A percentile compares a stretch with the other conserved stretches of the same genome.
phyloP scores from a whole-genome alignment of 805 yeast species.

The Wickerhamomyces alni region DNA sequence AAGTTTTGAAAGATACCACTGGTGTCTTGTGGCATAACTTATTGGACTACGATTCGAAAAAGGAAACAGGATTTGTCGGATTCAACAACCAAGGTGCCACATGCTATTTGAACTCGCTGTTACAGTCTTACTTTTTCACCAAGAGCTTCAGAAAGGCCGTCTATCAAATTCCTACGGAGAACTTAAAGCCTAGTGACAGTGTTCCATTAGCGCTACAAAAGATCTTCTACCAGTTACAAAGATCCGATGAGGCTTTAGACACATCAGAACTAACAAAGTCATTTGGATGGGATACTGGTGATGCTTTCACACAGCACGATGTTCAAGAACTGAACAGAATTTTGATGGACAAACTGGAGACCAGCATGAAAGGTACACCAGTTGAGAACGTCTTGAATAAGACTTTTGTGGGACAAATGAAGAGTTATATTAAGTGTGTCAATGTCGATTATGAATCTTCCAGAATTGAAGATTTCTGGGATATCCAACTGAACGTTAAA shows the following conservation, averaged over 20 bases:
- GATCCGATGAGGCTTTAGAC: constrained; percentile 70
- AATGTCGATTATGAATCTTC: constrained; percentile 91
- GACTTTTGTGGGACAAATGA: constrained; percentile 95
- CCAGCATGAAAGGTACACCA: constrained; percentile 82
- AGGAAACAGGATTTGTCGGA: constrained; percentile 87
- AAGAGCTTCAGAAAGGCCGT: constrained; percentile 77
- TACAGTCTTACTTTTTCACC: constrained; percentile 57
- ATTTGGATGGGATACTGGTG: constrained; percentile 96
- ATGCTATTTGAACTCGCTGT: constrained; percentile 54
- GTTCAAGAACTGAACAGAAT: constrained; percentile 95
- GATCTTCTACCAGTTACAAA: constrained; percentile 73
- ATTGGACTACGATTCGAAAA: constrained; percentile 76
- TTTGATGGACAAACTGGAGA: constrained; percentile 88
- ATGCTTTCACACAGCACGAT: constrained; percentile 96
- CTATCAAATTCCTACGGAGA: constrained; percentile 80
- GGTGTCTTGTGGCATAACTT: constrained; percentile 94
- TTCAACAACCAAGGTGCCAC: constrained; percentile 97
- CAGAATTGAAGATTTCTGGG: constrained; percentile 95
- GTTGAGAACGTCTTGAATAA: constrained; percentile 73
- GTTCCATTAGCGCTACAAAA: constrained; percentile 86
- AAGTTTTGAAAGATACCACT: constrained; percentile 80
- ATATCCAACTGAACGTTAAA: constrained; percentile 90
- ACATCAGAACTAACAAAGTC: constrained; percentile 84
- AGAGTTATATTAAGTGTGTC: constrained; percentile 86
- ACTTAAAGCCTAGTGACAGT: constrained; percentile 43